A percentile compares a stretch with the other conserved stretches of the same genome.
These are phyloP conservation scores for Wallacemonas sp. DNA, from an alignment of 208 protist species.

Conservation along the genomic window DNA sequence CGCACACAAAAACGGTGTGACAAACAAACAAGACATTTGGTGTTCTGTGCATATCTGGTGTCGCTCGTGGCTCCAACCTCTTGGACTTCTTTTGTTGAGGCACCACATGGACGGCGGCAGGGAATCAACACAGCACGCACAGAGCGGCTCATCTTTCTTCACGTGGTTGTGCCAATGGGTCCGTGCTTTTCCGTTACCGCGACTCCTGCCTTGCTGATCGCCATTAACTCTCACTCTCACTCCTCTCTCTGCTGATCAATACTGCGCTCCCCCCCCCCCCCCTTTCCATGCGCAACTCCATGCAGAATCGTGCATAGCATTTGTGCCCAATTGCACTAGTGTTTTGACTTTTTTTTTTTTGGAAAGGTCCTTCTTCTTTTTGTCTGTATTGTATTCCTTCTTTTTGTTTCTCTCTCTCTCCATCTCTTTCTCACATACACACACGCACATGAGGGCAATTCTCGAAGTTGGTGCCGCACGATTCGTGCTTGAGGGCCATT, in stretches of 20 bases:
- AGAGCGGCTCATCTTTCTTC: background rate
- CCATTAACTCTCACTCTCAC: no score
- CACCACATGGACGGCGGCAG: background rate
- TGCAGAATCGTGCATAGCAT: no score
- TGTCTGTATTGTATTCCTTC: no score
- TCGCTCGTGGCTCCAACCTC: no score
- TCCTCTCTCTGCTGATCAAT: background rate
- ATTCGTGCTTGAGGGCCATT: slow-evolving; percentile 37
- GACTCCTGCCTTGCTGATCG: no score
- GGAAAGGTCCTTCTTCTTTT: no score
- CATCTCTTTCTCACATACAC: background rate
- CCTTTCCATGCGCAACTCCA: no score
- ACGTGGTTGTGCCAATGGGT: no score
- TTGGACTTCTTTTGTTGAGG: no score
- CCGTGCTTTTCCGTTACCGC: no score
- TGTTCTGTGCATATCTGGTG: background rate
- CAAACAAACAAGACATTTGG: background rate
- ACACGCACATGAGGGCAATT: slow-evolving; percentile 35
- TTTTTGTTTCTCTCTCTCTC: slow-evolving; percentile 16
- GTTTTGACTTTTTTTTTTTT: no score
- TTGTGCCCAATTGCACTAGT: no score
- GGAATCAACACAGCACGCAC: background rate
- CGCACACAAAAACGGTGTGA: background rate
- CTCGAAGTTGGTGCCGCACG: slow-evolving; percentile 34
- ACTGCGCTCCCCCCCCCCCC: background rate